Base-by-base conservation (phyloP, 768 basidiomycete species). In the Thelephora aurantiotincta region DNA sequence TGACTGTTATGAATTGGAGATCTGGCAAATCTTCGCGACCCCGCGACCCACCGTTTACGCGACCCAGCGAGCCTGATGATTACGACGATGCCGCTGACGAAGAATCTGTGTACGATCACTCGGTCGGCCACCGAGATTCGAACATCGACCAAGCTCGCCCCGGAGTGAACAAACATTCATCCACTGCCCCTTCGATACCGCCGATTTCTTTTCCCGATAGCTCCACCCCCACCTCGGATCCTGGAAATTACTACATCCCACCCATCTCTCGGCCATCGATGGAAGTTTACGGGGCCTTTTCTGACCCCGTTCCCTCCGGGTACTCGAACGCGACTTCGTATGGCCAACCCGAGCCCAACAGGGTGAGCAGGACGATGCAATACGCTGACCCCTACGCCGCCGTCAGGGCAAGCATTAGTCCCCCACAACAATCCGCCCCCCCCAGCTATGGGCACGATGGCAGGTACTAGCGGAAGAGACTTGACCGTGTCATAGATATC, bases 221-320 rank as follows among this genome's bases (percentile, higher is more conserved):
- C 22, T 50, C 57, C 37, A 57, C 55, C n/a, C 54, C 60, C 18
- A 61, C 57, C 11, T 46, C 59, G 43, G 48, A 51, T 52, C 60
- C 47, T 37, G 13, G 54, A 3, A 60, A 56, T 14, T 63, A 57
- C 50, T 13, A 57, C 58, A 36, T 59, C 67, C 33, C 67, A 62
- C 50, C 49, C 64, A 51, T 46, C 57, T 52, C 44, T 9, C 72
- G 84, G 35, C 78, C 75, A 6, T 88, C 83, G 53, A 77, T 92
- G 65, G 91, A 93, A 55, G 78, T 79, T 13, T 92, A 93, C 56
- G 91, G 90, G 43, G 90, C 89, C 20, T 94, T 92, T 65, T 83
- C 81, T 0, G 90, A 92, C 57, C 86, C 88, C 35, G 75, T 87
- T 0, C 88, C 90, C 1, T 76, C 70, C 48, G 88, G 84, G 19